Percentiles rank a stretch among this genome's conserved stretches.
Evolutionary conservation across 139 green algal genomes (phyloP).

Genomic region (Diplosphaera chodatii): DNA sequence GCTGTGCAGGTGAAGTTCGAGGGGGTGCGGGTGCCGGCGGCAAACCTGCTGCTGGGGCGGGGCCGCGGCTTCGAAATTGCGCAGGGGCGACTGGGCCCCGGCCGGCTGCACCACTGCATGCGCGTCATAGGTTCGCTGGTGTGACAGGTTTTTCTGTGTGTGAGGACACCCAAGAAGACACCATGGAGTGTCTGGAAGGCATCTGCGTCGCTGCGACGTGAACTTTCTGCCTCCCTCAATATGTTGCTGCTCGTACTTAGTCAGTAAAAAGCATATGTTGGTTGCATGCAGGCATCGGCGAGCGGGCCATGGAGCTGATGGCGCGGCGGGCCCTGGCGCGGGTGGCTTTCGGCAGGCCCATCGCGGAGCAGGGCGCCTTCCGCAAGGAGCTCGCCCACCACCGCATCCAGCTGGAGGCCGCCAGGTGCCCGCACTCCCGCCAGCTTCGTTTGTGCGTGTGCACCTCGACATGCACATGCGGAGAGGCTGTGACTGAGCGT

Average conservation of each 20-base stretch:
- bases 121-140: constrained; percentile 67
- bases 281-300: constrained; percentile 67
- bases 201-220: too few relatives aligned
- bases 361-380: constrained; percentile 55
- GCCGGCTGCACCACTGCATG: constrained; percentile 98
- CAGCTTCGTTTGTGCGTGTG: too few relatives aligned
- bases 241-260: too few relatives aligned
- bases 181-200: too few relatives aligned
- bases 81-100: constrained; percentile 91
- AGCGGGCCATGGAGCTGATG: constrained; percentile 73
- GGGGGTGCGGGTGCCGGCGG: constrained; percentile 57
- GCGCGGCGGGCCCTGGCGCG: constrained; percentile 39
- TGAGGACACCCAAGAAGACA: too few relatives aligned
- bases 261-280: too few relatives aligned
- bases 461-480: too few relatives aligned
- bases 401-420: constrained; percentile 47
- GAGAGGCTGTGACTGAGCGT: too few relatives aligned
- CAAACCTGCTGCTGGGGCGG: constrained; percentile 67
- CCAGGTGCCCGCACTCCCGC: constrained; percentile 11
- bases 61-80: constrained; percentile 97
- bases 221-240: too few relatives aligned
- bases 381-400: constrained; percentile 41
- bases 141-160: too few relatives aligned
- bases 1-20: constrained; percentile 12
- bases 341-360: constrained; percentile 44